Evolutionary conservation across 108 stramenopile genomes (phyloP).

Genomic region (Nitzschia sp.): DNA sequence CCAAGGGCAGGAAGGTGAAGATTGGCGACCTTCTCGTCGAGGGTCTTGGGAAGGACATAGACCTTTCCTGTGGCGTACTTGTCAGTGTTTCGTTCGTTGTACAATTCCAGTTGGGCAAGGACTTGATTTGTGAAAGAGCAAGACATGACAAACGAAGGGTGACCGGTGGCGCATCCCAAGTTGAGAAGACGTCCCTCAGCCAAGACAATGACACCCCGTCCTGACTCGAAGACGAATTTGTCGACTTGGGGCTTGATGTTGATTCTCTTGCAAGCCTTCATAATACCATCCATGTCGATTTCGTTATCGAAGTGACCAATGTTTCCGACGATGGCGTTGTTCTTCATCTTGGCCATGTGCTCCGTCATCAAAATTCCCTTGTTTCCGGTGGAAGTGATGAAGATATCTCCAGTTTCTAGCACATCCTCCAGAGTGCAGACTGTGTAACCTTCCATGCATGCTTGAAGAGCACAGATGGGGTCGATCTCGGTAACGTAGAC

Average conservation of each 20-base stretch:
- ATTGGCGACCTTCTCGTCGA: slow-evolving; percentile 99
- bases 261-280: slow-evolving; percentile 86
- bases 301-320: slow-evolving; percentile 99
- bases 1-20: slow-evolving; percentile 95
- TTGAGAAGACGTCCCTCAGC: slow-evolving; percentile 99
- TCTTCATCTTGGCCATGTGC: slow-evolving; percentile 99
- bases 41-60: slow-evolving; percentile 97
- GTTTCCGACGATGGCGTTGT: slow-evolving; percentile 99
- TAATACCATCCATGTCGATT: slow-evolving; percentile 98
- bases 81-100: slow-evolving; percentile 91
- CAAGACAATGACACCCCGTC: slow-evolving; percentile 94
- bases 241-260: slow-evolving; percentile 99
- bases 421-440: slow-evolving; percentile 92
- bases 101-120: slow-evolving; percentile 98
- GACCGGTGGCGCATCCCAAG: slow-evolving; percentile 99
- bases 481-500: slow-evolving; percentile 99
- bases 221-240: slow-evolving; percentile 92
- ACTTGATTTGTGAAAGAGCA: slow-evolving; percentile 99
- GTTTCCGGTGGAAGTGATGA: slow-evolving; percentile 99
- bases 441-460: slow-evolving; percentile 99
- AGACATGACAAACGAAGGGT: slow-evolving; percentile 99
- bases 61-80: slow-evolving; percentile 97
- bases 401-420: slow-evolving; percentile 89
- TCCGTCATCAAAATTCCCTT: slow-evolving; percentile 98
- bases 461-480: slow-evolving; percentile 99